Evolutionary conservation across 805 yeast genomes (phyloP).

Genomic region (Candida lessepsii): DNA sequence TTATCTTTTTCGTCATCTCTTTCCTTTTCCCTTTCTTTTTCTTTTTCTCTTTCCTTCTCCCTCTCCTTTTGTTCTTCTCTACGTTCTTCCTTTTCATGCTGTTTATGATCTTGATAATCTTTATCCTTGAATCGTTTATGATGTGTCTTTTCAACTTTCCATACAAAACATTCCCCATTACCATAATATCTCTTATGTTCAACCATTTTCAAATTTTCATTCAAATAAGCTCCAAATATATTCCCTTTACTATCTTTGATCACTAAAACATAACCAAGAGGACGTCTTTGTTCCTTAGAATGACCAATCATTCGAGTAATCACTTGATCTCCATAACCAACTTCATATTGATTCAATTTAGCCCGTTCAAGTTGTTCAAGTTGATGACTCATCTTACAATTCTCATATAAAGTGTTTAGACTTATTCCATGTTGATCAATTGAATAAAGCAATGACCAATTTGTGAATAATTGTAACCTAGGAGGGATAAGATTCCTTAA

Average conservation of each 20-base stretch:
- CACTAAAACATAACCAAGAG: slow-evolving; percentile 70
- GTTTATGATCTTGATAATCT: slow-evolving; percentile 2
- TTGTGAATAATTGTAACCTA: slow-evolving; percentile 70
- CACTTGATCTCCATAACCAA: slow-evolving; percentile 38
- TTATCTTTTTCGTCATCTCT: not conserved
- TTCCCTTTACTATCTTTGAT: slow-evolving; percentile 63
- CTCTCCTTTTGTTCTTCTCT: not conserved
- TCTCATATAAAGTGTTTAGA: slow-evolving; percentile 68
- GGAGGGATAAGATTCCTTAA: slow-evolving; percentile 73
- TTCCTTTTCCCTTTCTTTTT: not conserved
- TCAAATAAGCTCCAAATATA: slow-evolving; percentile 75
- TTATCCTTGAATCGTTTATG: slow-evolving; percentile 4
- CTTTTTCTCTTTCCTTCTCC: not conserved
- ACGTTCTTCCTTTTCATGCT: slow-evolving; percentile 2
- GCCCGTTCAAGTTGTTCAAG: slow-evolving; percentile 19
- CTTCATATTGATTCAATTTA: slow-evolving; percentile 16
- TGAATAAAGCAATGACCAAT: slow-evolving; percentile 80
- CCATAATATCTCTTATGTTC: slow-evolving; percentile 81
- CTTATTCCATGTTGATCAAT: slow-evolving; percentile 92
- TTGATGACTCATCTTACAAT: slow-evolving; percentile 46
- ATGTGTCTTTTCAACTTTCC: slow-evolving; percentile 58
- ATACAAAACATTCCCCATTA: slow-evolving; percentile 91
- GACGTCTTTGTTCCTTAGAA: slow-evolving; percentile 25
- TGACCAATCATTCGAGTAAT: slow-evolving; percentile 29
- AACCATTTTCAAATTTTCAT: slow-evolving; percentile 69